These are phyloP conservation scores for Serendipita vermifera DNA, from an alignment of 768 basidiomycete species.

Conservation along the genomic window DNA sequence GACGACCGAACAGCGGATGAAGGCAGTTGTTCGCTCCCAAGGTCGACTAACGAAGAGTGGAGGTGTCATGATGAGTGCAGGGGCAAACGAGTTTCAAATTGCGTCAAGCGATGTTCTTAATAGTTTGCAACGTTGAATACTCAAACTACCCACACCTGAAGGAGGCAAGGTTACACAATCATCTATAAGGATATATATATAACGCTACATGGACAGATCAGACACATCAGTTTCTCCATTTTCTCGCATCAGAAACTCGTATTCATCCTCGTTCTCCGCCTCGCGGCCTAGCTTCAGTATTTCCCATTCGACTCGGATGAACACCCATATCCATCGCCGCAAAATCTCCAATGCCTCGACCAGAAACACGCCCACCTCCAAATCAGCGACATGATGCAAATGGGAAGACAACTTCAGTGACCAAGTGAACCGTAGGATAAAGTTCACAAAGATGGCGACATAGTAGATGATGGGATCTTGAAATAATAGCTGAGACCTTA, in stretches of 20 bases:
- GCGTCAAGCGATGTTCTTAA: constrained; percentile 16
- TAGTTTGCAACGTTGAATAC: constrained; percentile 8
- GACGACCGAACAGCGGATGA: constrained; percentile 73
- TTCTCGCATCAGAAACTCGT: constrained; percentile 6
- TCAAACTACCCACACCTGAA: constrained; percentile 22
- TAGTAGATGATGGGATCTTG: constrained; percentile 73
- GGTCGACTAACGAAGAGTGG: constrained; percentile 70
- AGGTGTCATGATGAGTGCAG: constrained; percentile 55
- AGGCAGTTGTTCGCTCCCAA: constrained; percentile 66
- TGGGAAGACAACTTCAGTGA: constrained; percentile 81
- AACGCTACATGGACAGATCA: not conserved
- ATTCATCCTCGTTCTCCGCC: constrained; percentile 1
- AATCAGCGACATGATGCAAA: constrained; percentile 63
- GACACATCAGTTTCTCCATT: not conserved
- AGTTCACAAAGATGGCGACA: constrained; percentile 64
- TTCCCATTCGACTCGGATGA: constrained; percentile 95
- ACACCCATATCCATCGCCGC: constrained; percentile 96
- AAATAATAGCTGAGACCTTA: constrained; percentile 63
- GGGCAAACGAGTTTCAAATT: constrained; percentile 63
- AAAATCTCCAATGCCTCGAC: constrained; percentile 83
- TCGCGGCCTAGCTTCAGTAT: constrained; percentile 43
- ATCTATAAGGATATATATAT: not conserved
- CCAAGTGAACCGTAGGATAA: constrained; percentile 87
- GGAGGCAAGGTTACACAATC: not conserved
- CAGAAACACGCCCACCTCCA: constrained; percentile 73